Base-by-base conservation (phyloP, 2,329 filamentous ascomycete genomes). In the Xylaria sp. region DNA sequence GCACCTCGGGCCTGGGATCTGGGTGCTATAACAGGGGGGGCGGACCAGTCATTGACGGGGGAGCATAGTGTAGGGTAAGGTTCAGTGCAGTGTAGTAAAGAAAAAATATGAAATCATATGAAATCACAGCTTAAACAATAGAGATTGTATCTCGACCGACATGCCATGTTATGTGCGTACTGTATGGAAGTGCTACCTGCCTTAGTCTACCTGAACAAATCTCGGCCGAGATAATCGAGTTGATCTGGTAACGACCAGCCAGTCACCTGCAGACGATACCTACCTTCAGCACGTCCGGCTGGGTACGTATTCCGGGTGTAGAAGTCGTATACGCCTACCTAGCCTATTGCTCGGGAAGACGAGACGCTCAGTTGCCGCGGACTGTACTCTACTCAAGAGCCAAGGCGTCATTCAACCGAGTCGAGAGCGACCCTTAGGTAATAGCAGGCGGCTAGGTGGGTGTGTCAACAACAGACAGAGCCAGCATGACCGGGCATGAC, bases 11-110 rank as follows among this genome's bases (percentile, higher is more conserved):
- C 52, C 37, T 56, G 52, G 52, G 34, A 56, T 54, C 15, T 37
- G 4, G 31, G 34, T 56, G n/a, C 10, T 51, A 59, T 41, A 65
- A 39, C 55, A 65, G 63, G 63, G 63, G 63, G 63, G 46, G 46
- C 31, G 20, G 20, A 10, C 55, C 46, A 52, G 55, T 59, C 31
- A 34, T 51, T 15, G 31, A 59, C 56, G 62, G 44, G 41, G 41
- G 18, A 46, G 41, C 18, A 46, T 46, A 18, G 39, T 48, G 50
- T 37, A 63, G 54, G 44, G 44, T 58, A 23, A 31, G 52, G 41
- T 46, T n/a, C 41, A 46, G 41, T 46, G 41, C 41, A 46, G 41
- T 51, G 52, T 58, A 50, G 63, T 51, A 57, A 44, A 65, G n/a
- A 48, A 4, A 4, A 18, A n/a, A 46, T 15, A 18, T 39, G 51